Base-by-base conservation (phyloP, 345 rosid species). In the Excoecaria agallocha region DNA sequence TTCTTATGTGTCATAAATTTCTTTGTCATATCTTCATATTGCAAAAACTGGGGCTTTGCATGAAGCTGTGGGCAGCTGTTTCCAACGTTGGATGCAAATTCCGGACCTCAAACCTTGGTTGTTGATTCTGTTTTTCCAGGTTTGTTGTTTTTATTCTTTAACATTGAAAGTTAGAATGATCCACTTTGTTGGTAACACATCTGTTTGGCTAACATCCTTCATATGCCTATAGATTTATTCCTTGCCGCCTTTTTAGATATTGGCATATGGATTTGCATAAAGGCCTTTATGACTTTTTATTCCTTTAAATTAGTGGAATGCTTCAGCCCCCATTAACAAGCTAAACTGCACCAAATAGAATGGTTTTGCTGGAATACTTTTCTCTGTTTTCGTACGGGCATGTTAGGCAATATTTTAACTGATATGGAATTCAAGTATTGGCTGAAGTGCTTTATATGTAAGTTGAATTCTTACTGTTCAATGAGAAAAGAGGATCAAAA, bases 101-200 rank as follows among this genome's bases (percentile, higher is more conserved):
- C 75, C 74, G 85, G 82, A 78, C 76, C 73, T 72, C 70, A 71
- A 80, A 78, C 56, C 76, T 30, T 76, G 78, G 83, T 84, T 66
- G 84, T 73, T 68, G 68, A 1, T 70, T 61, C 52, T 60, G 48
- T 76, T 41, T 71, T 46, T 54, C 81, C 85, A 82, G 85, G 84
- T 85, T 82, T 70, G 87, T 70, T 56, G 77, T 41, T 57, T 61
- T 71, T 60, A 45, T 72, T 50, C 62, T 43, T 80, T 37, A 50
- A 19, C 35, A 39, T 71, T 72, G n/a, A 66, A 17, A 24, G 49
- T 58, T 61, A 46, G 72, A 54, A 25, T 63, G 38, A 51, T 70
- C 60, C 25, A 43, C 51, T 77, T 10, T 58, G 41, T 20, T 60
- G 66, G 38, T 49, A 15, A 57, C 7, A 57, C 73, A 15, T 12